Conservation (phyloP, 345 rosid genomes). For the Firmiana major region DNA sequence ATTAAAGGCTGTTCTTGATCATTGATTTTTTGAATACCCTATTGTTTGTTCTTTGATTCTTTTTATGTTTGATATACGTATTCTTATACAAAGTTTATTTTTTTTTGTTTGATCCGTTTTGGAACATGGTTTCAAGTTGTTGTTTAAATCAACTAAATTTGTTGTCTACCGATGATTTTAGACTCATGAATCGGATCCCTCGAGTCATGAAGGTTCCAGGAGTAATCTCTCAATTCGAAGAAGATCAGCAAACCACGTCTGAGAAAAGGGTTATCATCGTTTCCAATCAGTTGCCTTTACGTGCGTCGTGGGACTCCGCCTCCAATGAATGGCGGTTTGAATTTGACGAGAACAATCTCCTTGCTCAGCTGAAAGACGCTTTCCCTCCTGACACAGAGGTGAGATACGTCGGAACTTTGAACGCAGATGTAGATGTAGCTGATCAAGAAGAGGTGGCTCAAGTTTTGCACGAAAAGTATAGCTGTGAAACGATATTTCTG, state of each 20-base stretch:
- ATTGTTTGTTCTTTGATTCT: background rate
- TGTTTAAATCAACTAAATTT: constrained; percentile 51
- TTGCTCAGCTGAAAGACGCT: constrained; percentile 62
- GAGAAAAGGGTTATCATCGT: constrained; percentile 53
- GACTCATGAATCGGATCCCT: constrained; percentile 51
- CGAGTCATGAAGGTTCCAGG: constrained; percentile 46
- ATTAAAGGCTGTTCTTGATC: background rate
- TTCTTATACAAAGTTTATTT: background rate
- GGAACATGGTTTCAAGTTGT: constrained; percentile 39
- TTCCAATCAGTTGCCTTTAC: constrained; percentile 66
- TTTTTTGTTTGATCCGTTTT: background rate
- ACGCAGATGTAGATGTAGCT: constrained; percentile 41
- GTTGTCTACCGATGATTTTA: constrained; percentile 59
- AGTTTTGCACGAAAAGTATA: constrained; percentile 41
- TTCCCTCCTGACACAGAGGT: constrained; percentile 51
- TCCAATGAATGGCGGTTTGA: constrained; percentile 49
- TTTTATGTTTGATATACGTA: background rate
- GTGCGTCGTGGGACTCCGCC: constrained; percentile 29
- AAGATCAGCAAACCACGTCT: background rate
- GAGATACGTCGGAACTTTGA: constrained; percentile 58
- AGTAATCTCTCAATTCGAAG: constrained; percentile 37
- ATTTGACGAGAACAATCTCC: constrained; percentile 51
- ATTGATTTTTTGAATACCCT: constrained; percentile 13
- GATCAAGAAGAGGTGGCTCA: constrained; percentile 64
- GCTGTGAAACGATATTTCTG: constrained; percentile 69